Evolutionary conservation across 306 rosid genomes (phyloP).

Genomic region (Calophaca sinica): DNA sequence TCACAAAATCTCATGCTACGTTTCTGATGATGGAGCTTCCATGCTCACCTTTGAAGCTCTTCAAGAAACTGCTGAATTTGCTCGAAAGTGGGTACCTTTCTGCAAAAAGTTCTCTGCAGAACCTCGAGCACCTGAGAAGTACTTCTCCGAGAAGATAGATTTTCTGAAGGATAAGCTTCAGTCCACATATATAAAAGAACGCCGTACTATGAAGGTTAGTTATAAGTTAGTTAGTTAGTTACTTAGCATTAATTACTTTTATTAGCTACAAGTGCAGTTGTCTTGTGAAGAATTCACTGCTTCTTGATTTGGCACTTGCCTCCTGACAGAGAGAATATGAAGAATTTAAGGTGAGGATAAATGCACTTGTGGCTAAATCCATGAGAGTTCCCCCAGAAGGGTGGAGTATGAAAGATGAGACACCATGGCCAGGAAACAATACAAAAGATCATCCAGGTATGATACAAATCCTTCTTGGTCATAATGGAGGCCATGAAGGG

Average conservation of each 20-base stretch:
- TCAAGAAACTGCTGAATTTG: conserved; percentile 93
- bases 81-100: conserved; percentile 94
- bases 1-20: conserved; percentile 83
- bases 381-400: conserved; percentile 84
- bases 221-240: not conserved
- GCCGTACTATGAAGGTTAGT: conserved; percentile 93
- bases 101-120: conserved; percentile 77
- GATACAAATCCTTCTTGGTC: conserved; percentile 96
- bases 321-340: conserved; percentile 89
- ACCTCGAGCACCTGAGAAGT: conserved; percentile 96
- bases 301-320: not conserved
- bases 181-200: conserved; percentile 90
- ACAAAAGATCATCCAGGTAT: conserved; percentile 92
- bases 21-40: conserved; percentile 98
- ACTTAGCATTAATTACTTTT: no score
- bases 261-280: no score
- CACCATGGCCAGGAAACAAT: conserved; percentile 99
- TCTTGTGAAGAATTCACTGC: no score
- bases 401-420: conserved; percentile 98
- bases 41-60: conserved; percentile 95
- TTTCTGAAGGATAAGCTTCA: conserved; percentile 93
- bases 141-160: conserved; percentile 89
- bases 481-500: conserved; percentile 76
- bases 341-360: conserved; percentile 93
- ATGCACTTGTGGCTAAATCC: conserved; percentile 91